These are phyloP conservation scores for Macrotyloma uniflorum DNA, from an alignment of 306 rosid genomes.

Conservation along the genomic window DNA sequence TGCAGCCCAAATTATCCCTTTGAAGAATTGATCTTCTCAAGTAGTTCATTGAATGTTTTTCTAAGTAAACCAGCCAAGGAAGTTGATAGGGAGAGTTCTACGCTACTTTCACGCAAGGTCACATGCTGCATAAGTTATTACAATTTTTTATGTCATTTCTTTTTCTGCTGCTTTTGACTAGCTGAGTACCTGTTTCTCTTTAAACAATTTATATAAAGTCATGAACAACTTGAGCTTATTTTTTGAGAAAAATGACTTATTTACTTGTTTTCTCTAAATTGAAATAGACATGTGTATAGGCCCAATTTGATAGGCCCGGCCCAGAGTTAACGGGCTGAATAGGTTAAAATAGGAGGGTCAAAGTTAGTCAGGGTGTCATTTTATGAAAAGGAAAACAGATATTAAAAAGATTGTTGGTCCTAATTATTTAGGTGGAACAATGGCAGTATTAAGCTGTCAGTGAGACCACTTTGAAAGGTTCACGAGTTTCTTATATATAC, in stretches of 20 bases:
- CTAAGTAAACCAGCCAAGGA: not conserved
- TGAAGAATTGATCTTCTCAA: conserved; percentile 38
- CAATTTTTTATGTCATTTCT: not conserved
- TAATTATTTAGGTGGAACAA: conserved; percentile 24
- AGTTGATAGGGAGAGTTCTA: not conserved
- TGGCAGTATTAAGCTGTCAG: conserved; percentile 45
- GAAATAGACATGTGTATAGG: not conserved
- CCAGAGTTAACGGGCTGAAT: conserved; percentile 12
- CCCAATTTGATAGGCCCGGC: conserved; percentile 1
- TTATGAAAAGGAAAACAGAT: not conserved
- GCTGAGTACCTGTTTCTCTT: not conserved
- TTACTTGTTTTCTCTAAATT: not conserved
- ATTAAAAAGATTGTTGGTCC: not conserved
- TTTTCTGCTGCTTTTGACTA: not conserved
- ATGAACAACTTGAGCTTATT: not conserved
- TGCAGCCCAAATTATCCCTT: conserved; percentile 23
- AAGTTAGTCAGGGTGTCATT: not conserved
- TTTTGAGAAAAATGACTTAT: not conserved
- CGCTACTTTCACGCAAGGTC: conserved; percentile 24
- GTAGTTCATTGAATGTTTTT: conserved; percentile 18
- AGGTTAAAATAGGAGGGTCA: not conserved
- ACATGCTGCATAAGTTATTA: not conserved
- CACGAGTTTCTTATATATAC: conserved; percentile 8
- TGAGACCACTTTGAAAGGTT: conserved; percentile 23
- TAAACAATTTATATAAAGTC: not conserved